Evolutionary conservation across 805 yeast genomes (phyloP).

Genomic region (Starmerella roubikii): DNA sequence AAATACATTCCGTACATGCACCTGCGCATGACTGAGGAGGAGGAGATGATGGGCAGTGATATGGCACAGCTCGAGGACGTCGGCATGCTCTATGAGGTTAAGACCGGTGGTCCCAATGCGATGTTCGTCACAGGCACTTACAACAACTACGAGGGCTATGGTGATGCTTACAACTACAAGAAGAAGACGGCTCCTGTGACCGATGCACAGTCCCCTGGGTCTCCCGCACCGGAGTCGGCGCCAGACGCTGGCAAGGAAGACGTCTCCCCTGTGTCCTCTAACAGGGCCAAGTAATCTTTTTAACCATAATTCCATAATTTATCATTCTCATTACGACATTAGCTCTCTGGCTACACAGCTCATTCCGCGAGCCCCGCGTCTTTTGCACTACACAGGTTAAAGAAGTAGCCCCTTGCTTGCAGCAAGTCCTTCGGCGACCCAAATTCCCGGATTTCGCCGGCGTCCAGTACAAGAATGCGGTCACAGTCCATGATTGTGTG

Average conservation of each 20-base stretch:
- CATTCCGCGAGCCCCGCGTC: no score
- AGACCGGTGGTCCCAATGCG: background rate
- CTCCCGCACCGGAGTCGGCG: no score
- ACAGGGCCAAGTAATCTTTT: no score
- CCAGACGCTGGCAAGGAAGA: no score
- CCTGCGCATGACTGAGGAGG: slow-evolving; percentile 76
- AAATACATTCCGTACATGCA: slow-evolving; percentile 73
- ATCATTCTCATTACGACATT: no score
- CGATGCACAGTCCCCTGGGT: no score
- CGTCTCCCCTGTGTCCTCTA: no score
- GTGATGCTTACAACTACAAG: slow-evolving; percentile 12
- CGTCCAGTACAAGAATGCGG: slow-evolving; percentile 42
- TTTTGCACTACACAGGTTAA: background rate
- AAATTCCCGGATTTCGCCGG: slow-evolving; percentile 40
- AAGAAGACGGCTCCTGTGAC: background rate
- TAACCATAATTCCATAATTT: no score
- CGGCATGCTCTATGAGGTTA: slow-evolving; percentile 34
- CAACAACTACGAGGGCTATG: slow-evolving; percentile 8
- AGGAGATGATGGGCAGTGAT: slow-evolving; percentile 83
- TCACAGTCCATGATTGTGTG: slow-evolving; percentile 55
- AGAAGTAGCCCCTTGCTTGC: slow-evolving; percentile 32
- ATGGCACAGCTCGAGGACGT: slow-evolving; percentile 82
- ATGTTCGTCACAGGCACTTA: slow-evolving; percentile 18
- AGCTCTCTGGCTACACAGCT: no score
- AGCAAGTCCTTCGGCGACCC: slow-evolving; percentile 51